Base-by-base conservation (phyloP, 176 grass and related monocot species). In the Zea luxurians region DNA sequence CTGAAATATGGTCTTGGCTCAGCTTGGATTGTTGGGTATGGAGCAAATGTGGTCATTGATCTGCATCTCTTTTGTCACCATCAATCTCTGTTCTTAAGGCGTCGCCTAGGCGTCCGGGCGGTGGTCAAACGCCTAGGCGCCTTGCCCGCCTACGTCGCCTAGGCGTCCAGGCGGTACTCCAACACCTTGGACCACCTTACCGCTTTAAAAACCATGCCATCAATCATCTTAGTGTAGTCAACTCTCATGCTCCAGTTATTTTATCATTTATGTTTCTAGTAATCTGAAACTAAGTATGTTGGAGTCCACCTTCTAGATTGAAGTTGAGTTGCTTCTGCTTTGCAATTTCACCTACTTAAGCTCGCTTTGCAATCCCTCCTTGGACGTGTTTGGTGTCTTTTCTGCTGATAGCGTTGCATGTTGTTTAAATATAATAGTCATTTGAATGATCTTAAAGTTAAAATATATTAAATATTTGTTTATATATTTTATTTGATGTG, bases 301-400 rank as follows among this genome's bases (percentile, higher is more conserved):
- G 13, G 17, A 77, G 61, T 72, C 44, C 66, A 68, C 17, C 20
- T 6, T 12, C 40, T 82, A 72, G 35, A 73, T 48, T 72, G 64
- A 70, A 76, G 11, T 37, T 6, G 46, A 60, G 42, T 65, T 75
- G 2, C 27, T 68, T 84, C 47, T 74, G 50, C 13, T 71, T 82
- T 27, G 59, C 71, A 67, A 41, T 80, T 80, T 68, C 35, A 67
- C 36, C 37, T 75, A 9, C 47, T 55, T 84, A 37, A 67, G 13
- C 13, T 64, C 7, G 41, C 13, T 71, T 76, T 53, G 58, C 38
- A 34, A 45, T 75, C 81, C 16, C 43, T 54, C 5, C 60, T 82
- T 40, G 15, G 40, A 45, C 67, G 43, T 53, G 49, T 12, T 81
- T 50, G 6, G 2, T 54, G 60, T 67, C 67, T 76, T 17, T 16